Percentiles rank a stretch among this genome's conserved stretches.
Evolutionary conservation across 2,329 filamentous ascomycete species (phyloP).

Genomic region (Paecilomyces niveus): DNA sequence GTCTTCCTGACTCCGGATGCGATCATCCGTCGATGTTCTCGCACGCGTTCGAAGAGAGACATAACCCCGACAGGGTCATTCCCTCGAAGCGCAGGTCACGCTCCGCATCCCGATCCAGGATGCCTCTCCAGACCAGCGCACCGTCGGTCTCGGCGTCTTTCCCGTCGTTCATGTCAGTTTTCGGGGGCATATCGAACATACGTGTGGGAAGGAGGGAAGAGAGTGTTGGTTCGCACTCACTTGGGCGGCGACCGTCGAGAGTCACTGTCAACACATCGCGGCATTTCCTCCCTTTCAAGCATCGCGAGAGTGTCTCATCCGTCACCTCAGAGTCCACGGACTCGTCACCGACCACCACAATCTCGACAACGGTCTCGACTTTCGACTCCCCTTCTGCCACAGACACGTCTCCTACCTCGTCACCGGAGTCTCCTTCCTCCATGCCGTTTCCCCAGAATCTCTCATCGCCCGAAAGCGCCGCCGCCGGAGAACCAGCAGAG

Average conservation of each 20-base stretch:
- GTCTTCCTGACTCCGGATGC: slow-evolving; percentile 21
- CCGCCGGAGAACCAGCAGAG: slow-evolving; percentile 15
- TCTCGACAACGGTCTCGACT: slow-evolving; percentile 86
- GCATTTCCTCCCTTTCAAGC: slow-evolving; percentile 24
- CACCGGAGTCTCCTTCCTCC: slow-evolving; percentile 79
- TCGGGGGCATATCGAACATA: slow-evolving; percentile 32
- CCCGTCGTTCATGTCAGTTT: slow-evolving; percentile 48
- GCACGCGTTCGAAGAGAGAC: slow-evolving; percentile 16
- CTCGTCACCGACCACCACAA: slow-evolving; percentile 89
- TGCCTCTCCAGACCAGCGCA: slow-evolving; percentile 35
- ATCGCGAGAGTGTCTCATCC: slow-evolving; percentile 38
- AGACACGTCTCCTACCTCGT: slow-evolving; percentile 84
- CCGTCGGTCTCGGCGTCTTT: slow-evolving; percentile 38
- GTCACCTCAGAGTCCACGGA: slow-evolving; percentile 72
- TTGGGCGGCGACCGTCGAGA: slow-evolving; percentile 18
- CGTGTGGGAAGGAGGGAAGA: slow-evolving; percentile 21
- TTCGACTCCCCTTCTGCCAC: slow-evolving; percentile 86
- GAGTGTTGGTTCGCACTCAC: slow-evolving; percentile 14
- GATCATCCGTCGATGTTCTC: slow-evolving; percentile 16
- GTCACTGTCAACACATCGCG: slow-evolving; percentile 18
- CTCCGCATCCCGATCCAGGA: slow-evolving; percentile 17
- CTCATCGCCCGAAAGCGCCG: slow-evolving; percentile 20
- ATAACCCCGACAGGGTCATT: slow-evolving; percentile 19
- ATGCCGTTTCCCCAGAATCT: slow-evolving; percentile 50
- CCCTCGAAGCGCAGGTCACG: slow-evolving; percentile 24